Evolutionary conservation across 192 early-diverging fungal species (phyloP), one percentile per base, ranked within the genome.

Genomic region (Rhizophagus sp.): DNA sequence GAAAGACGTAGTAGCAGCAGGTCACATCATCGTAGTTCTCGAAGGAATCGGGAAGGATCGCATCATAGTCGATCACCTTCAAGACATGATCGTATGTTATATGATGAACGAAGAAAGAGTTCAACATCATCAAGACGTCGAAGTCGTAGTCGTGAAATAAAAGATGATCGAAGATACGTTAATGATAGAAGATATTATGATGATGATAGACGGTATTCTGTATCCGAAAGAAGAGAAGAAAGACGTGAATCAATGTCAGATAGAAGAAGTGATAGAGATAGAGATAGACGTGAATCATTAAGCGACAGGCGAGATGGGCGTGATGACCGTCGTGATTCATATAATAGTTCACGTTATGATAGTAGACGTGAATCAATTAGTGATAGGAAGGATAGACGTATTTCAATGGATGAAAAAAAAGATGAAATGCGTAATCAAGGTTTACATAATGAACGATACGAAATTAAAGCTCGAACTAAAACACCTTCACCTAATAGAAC

Each of bases 171-270:
- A 19, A 33, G 68, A 70, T 70, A 70, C 30, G 33, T 15, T 70
- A 15, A 33, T 22, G 74, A 75, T 62, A 8, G 34, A n/a, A 33
- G 52, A 30, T 39, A 61, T n/a, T 61, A 76, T 17, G 74, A 76
- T 12, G 74, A 76, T 22, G 74, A 76, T 22, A 22, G 74, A 17
- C 74, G 74, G 10, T 73, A 73, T 50, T 73, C 72, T 6, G n/a
- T 33, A 47, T 13, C 47, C 6, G 49, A 76, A 22, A 61, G 61
- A 39, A 76, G 50, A 24, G 61, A 62, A n/a, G 74, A 76, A 17
- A 76, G 52, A 13, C 74, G 52, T 36, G 74, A 76, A 25, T 62
- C 74, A 11, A 61, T 70, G 1, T 70, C 68, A 10, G 67, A 69
- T 6, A 69, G 36, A 22, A 69, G 67, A 69, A 19, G 36, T 8